Evolutionary conservation across 495 filamentous ascomycete genomes (phyloP), one percentile per base, ranked within the genome.

Genomic region (Penicillium bovifimosum): DNA sequence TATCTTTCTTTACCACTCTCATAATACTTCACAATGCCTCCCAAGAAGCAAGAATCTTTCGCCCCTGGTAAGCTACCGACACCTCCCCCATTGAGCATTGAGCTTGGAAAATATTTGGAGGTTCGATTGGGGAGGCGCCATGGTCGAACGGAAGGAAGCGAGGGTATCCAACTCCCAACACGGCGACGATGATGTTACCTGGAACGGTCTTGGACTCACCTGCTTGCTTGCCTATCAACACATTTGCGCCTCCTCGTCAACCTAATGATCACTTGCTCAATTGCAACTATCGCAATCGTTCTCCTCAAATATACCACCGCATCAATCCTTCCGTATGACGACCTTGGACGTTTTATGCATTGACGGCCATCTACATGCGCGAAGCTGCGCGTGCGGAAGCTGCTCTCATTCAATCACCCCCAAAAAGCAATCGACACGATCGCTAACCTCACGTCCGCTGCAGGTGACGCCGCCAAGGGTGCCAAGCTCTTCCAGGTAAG

Each of bases 381-480:
- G 65, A 69, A 52, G 60, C 55, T 24, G 62, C 66, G 41, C 47
- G 7, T 17, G 31, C 48, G 29, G 41, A 36, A 10, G 18, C 46
- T 31, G 28, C 18, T 10, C 18, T 26, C 31, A 2, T 43, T 17
- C 49, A 54, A 39, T 53, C 53, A 16, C 54, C 56, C 56, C 17
- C 53, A 58, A 46, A 26, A 29, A 16, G 41, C 41, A 14, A 32
- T 24, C 18, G 26, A 48, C 26, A 38, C 50, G 34, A 40, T 52
- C 1, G 63, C 72, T 73, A 72, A 74, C 52, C 48, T 38, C 31
- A 17, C 16, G 8, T 50, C 47, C 40, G 33, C 42, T 63, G 51
- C 68, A 98, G 93, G 93, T 78, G 90, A 96, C 74, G 71, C 81
- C 66, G 87, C 90, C 76, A 99, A 99, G 85, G 93, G 93, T 79